Evolutionary conservation across 2,329 filamentous ascomycete species (phyloP).

Genomic region (Cytospora paraplurivora): DNA sequence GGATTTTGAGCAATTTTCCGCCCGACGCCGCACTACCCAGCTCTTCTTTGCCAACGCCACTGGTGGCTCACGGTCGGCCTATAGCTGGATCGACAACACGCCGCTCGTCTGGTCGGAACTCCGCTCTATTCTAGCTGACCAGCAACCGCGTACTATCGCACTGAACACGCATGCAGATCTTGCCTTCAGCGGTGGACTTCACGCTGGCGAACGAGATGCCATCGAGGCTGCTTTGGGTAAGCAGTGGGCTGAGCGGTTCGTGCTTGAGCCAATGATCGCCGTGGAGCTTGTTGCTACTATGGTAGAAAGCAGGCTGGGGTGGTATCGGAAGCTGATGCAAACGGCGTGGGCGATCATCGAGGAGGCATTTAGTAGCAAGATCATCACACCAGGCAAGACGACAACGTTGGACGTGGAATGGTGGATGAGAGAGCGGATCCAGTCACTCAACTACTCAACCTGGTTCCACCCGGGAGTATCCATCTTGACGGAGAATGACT

Average conservation of each 20-base stretch:
- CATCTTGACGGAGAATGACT: slow-evolving; percentile 41
- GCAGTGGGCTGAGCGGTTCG: slow-evolving; percentile 44
- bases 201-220: slow-evolving; percentile 48
- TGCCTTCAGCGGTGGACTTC: slow-evolving; percentile 50
- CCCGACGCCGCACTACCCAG: slow-evolving; percentile 51
- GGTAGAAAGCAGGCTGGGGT: slow-evolving; percentile 42
- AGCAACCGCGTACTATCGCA: slow-evolving; percentile 44
- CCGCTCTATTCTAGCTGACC: slow-evolving; percentile 39
- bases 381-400: slow-evolving; percentile 46
- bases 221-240: slow-evolving; percentile 40
- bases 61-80: slow-evolving; percentile 35
- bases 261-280: slow-evolving; percentile 47
- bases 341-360: slow-evolving; percentile 54
- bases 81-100: slow-evolving; percentile 53
- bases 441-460: slow-evolving; percentile 52
- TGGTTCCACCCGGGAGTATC: slow-evolving; percentile 54
- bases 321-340: slow-evolving; percentile 50
- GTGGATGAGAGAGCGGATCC: slow-evolving; percentile 54
- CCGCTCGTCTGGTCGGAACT: slow-evolving; percentile 46
- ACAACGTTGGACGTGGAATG: slow-evolving; percentile 52
- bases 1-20: slow-evolving; percentile 48
- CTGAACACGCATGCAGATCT: slow-evolving; percentile 49
- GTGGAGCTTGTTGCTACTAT: slow-evolving; percentile 51
- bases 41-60: slow-evolving; percentile 49
- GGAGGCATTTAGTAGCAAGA: slow-evolving; percentile 47